Base-by-base conservation (phyloP, 176 grass and related monocot genomes). In the Oryza australiensis region DNA sequence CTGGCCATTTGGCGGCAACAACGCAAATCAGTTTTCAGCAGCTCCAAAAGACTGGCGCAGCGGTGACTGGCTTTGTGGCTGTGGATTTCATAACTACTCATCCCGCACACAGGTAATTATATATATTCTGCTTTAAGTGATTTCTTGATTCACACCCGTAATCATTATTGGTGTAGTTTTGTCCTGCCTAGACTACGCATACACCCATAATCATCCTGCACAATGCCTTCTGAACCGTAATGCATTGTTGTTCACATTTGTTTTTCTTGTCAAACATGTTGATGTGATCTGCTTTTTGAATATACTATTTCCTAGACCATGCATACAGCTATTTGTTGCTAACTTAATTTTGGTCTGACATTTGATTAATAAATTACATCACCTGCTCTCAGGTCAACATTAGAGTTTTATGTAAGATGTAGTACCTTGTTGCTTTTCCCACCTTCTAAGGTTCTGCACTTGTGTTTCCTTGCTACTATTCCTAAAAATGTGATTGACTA, bases 21-120 rank as follows among this genome's bases (percentile, higher is more conserved):
- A 12, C 49, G 27, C 64, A 40, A 87, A 70, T 83, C 91, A 95
- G 64, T 80, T 93, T 87, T 59, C 70, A 81, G 80, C 69, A 33
- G 80, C 82, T 64, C 90, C 91, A 57, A 99, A 95, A 83, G 89
- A 89, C 24, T 99, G 96, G 96, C 91, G 93, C 12, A 72, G 81
- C 72, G 96, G 96, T 82, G 96, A 99, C 64, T 99, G 96, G 96
- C 88, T 99, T 41, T 99, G 96, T 77, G 81, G 86, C 86, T 99
- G 96, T 72, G 96, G 96, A 34, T 99, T 95, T 77, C 96, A 99
- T 57, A 99, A 99, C 70, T 99, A 99, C 30, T 95, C 96, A 40
- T 99, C 96, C 60, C 90, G 96, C 65, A 75, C 83, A 66, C 87
- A 98, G 95, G 95, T 98, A 75, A 82, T 75, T 74, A 26, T 33